These are phyloP conservation scores for Asterionellopsis glacialis DNA, from an alignment of 108 stramenopile species.

Conservation along the genomic window DNA sequence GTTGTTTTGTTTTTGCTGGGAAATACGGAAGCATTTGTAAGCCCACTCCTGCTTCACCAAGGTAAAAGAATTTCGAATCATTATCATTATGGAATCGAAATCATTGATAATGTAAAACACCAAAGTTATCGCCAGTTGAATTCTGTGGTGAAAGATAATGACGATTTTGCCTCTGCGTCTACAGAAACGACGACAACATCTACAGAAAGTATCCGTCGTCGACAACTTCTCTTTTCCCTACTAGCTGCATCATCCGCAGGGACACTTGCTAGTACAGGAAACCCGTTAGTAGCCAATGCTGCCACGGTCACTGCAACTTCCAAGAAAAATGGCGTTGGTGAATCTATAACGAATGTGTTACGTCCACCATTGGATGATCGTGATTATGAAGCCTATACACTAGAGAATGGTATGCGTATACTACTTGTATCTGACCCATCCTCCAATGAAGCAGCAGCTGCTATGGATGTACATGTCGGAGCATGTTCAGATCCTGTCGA, in stretches of 20 bases:
- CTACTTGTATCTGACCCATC: slow-evolving; percentile 81
- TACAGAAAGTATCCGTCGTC: slow-evolving; percentile 26
- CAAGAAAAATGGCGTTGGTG: neutral
- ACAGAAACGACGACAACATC: too few relatives aligned
- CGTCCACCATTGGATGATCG: slow-evolving; percentile 71
- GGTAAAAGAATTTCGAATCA: too few relatives aligned
- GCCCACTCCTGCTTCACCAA: too few relatives aligned
- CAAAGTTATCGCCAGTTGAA: too few relatives aligned
- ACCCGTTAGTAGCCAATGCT: neutral
- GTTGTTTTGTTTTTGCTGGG: too few relatives aligned
- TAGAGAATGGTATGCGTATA: slow-evolving; percentile 65
- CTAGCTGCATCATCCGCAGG: slow-evolving; percentile 25
- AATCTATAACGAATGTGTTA: slow-evolving; percentile 31
- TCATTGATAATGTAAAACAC: too few relatives aligned
- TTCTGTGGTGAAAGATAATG: too few relatives aligned
- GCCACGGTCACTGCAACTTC: neutral
- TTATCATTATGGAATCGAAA: too few relatives aligned
- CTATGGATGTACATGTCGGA: slow-evolving; percentile 91
- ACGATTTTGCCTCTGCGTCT: too few relatives aligned
- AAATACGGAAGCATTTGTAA: too few relatives aligned
- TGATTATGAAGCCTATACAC: slow-evolving; percentile 42
- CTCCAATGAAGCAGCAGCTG: slow-evolving; percentile 75
- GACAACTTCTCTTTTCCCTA: slow-evolving; percentile 51
- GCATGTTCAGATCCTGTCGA: slow-evolving; percentile 80
- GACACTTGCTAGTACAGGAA: slow-evolving; percentile 3